Conservation (phyloP, 352 stramenopile genomes). For the Phytophthora meadii region DNA sequence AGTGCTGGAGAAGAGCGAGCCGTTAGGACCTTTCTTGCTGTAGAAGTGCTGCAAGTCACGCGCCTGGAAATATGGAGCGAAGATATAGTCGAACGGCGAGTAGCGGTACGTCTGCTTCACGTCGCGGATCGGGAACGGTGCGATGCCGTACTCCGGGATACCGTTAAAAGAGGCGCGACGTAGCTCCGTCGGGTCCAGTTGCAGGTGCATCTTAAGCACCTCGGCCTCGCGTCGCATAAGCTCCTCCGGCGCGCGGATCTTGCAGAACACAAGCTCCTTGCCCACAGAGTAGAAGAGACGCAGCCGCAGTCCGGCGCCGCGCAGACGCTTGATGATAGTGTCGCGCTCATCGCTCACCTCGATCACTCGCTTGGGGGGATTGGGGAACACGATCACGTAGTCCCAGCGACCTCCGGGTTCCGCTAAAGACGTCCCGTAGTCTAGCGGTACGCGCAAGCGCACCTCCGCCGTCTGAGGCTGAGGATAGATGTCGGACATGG, state of each 20-base stretch:
- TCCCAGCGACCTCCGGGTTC: slow-evolving; percentile 66
- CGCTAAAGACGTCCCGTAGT: slow-evolving; percentile 54
- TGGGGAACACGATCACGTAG: slow-evolving; percentile 88
- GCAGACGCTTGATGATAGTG: slow-evolving; percentile 79
- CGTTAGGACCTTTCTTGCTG: slow-evolving; percentile 58
- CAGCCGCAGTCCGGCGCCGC: slow-evolving; percentile 64
- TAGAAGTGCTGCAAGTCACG: slow-evolving; percentile 76
- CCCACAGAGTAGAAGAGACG: slow-evolving; percentile 79
- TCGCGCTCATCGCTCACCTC: slow-evolving; percentile 72
- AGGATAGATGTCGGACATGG: slow-evolving; percentile 41
- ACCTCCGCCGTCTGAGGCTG: slow-evolving; percentile 45
- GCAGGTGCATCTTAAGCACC: slow-evolving; percentile 76
- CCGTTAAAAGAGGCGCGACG: slow-evolving; percentile 69
- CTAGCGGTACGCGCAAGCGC: slow-evolving; percentile 42
- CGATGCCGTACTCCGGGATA: slow-evolving; percentile 74
- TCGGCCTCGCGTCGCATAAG: slow-evolving; percentile 77
- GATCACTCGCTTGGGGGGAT: slow-evolving; percentile 68
- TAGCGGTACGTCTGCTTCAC: slow-evolving; percentile 82
- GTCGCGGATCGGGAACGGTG: slow-evolving; percentile 83
- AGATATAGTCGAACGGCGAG: slow-evolving; percentile 87
- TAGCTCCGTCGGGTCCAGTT: slow-evolving; percentile 71
- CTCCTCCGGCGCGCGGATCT: slow-evolving; percentile 80
- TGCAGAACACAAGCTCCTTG: slow-evolving; percentile 80
- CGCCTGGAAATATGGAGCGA: slow-evolving; percentile 80
- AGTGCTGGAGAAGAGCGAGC: slow-evolving; percentile 78